Evolutionary conservation across 106 monocot species (phyloP).

Genomic region (Dendrobium chrysotoxum): DNA sequence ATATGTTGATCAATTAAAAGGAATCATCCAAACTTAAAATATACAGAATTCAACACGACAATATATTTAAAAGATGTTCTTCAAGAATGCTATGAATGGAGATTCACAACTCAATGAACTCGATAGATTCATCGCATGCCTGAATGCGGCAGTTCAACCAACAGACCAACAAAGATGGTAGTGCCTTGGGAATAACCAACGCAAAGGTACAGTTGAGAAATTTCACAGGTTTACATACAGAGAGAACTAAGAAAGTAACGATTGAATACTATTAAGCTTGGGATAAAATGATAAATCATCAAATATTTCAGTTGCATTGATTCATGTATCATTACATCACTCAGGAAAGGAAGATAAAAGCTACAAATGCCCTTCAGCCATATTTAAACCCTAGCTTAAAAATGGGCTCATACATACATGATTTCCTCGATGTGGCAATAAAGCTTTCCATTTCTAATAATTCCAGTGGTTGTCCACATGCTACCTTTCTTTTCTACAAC

Average conservation of each 20-base stretch:
- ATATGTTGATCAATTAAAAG: neutral
- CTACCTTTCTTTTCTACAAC: slow-evolving; percentile 75
- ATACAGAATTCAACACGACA: neutral
- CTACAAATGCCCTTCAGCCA: neutral
- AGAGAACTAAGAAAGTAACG: neutral
- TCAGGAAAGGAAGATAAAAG: neutral
- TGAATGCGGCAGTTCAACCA: neutral
- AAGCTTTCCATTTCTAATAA: slow-evolving; percentile 60
- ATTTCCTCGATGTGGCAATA: slow-evolving; percentile 89
- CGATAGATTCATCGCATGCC: neutral
- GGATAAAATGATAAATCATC: neutral
- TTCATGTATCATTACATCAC: neutral
- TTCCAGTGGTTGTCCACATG: slow-evolving; percentile 69
- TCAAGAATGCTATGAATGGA: neutral
- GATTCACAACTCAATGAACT: neutral
- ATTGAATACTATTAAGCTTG: neutral
- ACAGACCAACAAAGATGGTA: neutral
- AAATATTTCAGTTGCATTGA: neutral
- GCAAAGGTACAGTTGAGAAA: neutral
- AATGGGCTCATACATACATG: slow-evolving; percentile 25
- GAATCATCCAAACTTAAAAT: neutral
- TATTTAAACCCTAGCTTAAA: neutral
- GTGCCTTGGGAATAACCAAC: neutral
- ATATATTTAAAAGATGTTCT: neutral
- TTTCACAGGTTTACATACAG: neutral